phyloP scores from a whole-genome alignment of 2,329 filamentous ascomycete species.

The Ascochyta pisi region DNA sequence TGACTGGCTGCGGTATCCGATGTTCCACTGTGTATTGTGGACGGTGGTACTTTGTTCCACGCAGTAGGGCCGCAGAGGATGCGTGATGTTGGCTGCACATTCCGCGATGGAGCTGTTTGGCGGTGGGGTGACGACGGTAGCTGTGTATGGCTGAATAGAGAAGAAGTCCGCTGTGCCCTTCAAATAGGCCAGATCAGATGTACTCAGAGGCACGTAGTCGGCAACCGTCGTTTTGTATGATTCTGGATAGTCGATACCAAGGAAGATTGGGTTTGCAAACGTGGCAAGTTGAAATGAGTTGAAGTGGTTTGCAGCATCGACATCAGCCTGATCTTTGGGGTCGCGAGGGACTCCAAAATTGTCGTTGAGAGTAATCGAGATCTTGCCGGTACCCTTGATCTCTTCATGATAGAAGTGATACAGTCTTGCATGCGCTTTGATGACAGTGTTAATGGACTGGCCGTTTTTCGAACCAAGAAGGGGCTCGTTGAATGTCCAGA shows the following conservation, averaged over 20 bases:
- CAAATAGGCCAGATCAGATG: constrained; percentile 53
- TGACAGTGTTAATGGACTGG: constrained; percentile 44
- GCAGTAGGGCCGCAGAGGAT: constrained; percentile 60
- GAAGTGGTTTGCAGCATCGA: constrained; percentile 56
- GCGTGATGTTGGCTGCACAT: constrained; percentile 57
- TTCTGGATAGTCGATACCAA: constrained; percentile 60
- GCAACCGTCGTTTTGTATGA: constrained; percentile 45
- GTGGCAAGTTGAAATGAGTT: constrained; percentile 52
- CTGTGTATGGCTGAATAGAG: constrained; percentile 65
- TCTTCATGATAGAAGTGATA: constrained; percentile 63
- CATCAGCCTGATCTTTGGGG: constrained; percentile 50
- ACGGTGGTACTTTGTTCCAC: constrained; percentile 55
- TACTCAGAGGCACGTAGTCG: constrained; percentile 56
- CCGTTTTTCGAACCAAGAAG: constrained; percentile 53
- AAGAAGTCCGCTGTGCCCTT: constrained; percentile 61
- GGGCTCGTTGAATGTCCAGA: constrained; percentile 64
- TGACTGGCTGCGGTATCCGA: constrained; percentile 63
- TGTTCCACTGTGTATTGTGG: constrained; percentile 63
- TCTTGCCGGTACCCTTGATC: constrained; percentile 58
- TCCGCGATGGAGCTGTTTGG: constrained; percentile 52
- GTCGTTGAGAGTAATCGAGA: constrained; percentile 59
- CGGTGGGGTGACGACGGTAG: constrained; percentile 60
- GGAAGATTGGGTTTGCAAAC: constrained; percentile 62
- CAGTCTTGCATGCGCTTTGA: constrained; percentile 58
- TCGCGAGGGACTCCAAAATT: constrained; percentile 49